Conservation (phyloP, 2,329 filamentous ascomycete genomes). For the Aspergillus nomiae region DNA sequence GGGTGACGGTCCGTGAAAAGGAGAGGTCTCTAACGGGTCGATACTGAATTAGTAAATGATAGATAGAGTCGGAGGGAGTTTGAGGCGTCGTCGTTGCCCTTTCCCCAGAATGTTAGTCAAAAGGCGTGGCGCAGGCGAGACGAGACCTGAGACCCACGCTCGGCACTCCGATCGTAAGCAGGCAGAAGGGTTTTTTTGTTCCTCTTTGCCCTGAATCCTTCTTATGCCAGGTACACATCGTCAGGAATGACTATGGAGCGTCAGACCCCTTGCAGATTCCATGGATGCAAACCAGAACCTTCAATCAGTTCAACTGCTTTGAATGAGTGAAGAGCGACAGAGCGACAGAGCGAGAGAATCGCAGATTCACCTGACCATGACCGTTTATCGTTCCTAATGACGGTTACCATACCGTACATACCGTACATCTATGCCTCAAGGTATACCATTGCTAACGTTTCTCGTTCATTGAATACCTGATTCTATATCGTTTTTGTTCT, state of each 20-base stretch:
- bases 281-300: not conserved
- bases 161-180: slow-evolving; percentile 11
- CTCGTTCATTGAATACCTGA: not conserved
- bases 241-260: not conserved
- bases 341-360: not conserved
- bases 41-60: slow-evolving; percentile 4
- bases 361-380: not conserved
- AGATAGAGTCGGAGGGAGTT: slow-evolving; percentile 3
- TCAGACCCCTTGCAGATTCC: not conserved
- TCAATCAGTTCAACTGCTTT: not conserved
- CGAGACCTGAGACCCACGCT: slow-evolving; percentile 17
- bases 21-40: not conserved
- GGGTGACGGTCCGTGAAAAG: not conserved
- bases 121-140: slow-evolving; percentile 17
- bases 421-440: not conserved
- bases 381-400: not conserved
- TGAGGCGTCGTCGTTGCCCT: slow-evolving; percentile 10
- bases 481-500: not conserved
- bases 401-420: not conserved
- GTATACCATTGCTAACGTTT: not conserved
- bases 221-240: not conserved
- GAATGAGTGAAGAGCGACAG: not conserved
- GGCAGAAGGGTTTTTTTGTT: slow-evolving; percentile 19
- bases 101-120: slow-evolving; percentile 7
- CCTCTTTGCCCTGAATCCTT: not conserved